Percentiles rank a stretch among this genome's conserved stretches.
Evolutionary conservation across 805 yeast species (phyloP).

Genomic region (Sugiyamaella valdiviana): DNA sequence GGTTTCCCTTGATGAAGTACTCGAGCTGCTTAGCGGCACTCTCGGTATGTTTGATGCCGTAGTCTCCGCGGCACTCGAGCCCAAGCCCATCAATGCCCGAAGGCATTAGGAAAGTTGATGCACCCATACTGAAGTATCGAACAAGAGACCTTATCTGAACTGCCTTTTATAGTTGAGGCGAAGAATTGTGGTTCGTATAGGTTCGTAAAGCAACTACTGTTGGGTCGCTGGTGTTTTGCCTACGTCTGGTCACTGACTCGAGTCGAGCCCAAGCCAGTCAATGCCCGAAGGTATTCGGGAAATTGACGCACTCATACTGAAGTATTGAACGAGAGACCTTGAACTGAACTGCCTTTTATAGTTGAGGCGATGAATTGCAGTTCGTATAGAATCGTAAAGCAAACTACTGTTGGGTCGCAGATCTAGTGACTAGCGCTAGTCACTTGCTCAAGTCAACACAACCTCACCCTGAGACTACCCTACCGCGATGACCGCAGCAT

Average conservation of each 20-base stretch:
- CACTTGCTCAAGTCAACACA: too few species aligned
- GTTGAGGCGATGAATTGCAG: too few species aligned
- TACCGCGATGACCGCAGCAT: too few species aligned
- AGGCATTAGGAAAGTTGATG: not conserved
- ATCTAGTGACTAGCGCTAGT: too few species aligned
- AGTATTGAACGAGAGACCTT: not conserved
- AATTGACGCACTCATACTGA: not conserved
- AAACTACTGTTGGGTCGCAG: too few species aligned
- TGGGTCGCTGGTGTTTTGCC: too few species aligned
- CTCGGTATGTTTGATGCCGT: slow-evolving; percentile 8
- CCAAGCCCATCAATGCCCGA: slow-evolving; percentile 21
- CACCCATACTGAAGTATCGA: not conserved
- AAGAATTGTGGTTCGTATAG: not conserved
- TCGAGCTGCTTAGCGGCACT: slow-evolving; percentile 22
- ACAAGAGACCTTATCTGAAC: not conserved
- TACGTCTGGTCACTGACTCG: too few species aligned
- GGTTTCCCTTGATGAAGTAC: slow-evolving; percentile 30
- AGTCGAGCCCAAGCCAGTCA: slow-evolving; percentile 20
- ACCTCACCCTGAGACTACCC: too few species aligned
- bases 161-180: not conserved
- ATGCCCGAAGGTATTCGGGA: slow-evolving; percentile 1
- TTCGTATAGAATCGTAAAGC: too few species aligned
- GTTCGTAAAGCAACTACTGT: too few species aligned
- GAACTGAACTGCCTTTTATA: too few species aligned
- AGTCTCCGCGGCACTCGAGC: slow-evolving; percentile 6